Base-by-base conservation (phyloP, 495 filamentous ascomycete genomes). In the Daldinia bambusicola region DNA sequence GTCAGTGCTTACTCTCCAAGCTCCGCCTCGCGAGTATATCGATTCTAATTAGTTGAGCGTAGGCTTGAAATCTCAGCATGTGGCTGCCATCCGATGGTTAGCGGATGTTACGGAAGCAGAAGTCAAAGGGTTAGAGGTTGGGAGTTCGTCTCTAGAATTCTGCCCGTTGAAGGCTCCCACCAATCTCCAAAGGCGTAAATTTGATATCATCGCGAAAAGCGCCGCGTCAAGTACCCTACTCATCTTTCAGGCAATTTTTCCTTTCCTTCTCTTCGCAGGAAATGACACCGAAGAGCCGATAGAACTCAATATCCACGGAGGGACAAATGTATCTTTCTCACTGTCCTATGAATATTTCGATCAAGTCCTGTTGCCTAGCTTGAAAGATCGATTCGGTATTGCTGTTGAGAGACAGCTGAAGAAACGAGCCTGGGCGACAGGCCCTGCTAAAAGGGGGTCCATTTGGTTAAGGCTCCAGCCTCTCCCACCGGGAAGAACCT, bases 191-290 rank as follows among this genome's bases (percentile, higher is more conserved):
- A 38, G 71, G 9, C 78, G 83, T 20, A 78, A 79, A 59, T 79
- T 87, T 71, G 76, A 74, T 30, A 82, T 87, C 62, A 72, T 67
- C 9, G 77, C 84, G 20, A 79, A 80, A 20, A 82, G 79, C 7
- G 67, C 67, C 10, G 84, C 82, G 2, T 80, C 83, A 0, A 88
- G 85, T 48, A 85, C 92, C 0, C 81, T 89, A 60, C 82, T 96
- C n/a, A 87, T 95, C 31, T 87, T 95, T 69, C 93, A 97, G 78
- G 90, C 93, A 2, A 79, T 97, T 4, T 87, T 96, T 43, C 93
- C 93, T 0, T 94, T 90, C 76, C 76, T 95, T 2, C 77, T 96
- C 2, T 88, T 90, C 65, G 84, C 87, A 1, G 82, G 82, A 34
- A 80, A 75, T 48, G 78, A 77, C 4, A 67, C 57, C 32, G 74